Evolutionary conservation across 257 asterid genomes (phyloP), one percentile per base, ranked within the genome.

Genomic region (Hygrophila difformis): DNA sequence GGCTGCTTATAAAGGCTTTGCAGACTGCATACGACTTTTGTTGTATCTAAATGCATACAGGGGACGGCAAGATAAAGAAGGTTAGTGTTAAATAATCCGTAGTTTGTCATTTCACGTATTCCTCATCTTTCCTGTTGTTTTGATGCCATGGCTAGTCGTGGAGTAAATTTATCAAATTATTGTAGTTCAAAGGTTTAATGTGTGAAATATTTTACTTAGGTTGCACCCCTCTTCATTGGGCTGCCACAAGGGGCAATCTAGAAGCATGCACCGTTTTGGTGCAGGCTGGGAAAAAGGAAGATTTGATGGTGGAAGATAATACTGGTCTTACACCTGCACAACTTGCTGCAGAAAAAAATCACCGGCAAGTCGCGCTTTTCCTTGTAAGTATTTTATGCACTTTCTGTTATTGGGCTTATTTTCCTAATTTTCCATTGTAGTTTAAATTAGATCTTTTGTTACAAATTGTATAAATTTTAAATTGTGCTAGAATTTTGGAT

Each of bases 211-310:
- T 47, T 49, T 56, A 43, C 64, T 44, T 75, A 89, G 98, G 98
- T 55, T 89, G 98, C 70, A 85, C 94, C 41, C 93, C 98, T 56
- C 82, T 89, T 44, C 98, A 89, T 51, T 89, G 98, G 98, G 94
- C 96, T 67, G 96, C 98, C 63, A 82, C 82, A 44, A 77, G 86
- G 74, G 98, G 94, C 55, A 76, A 85, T 53, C 66, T 89, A 63
- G 98, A 89, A 74, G 98, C 98, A 52, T 89, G 98, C 82, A 89
- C 96, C 33, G 94, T 89, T 66, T 75, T 89, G 77, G 96, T 89
- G 57, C 95, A 81, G 69, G 92, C 98, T 38, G 98, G 98, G 55
- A 85, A 89, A 74, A 85, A 78, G 66, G 92, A 85, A 63, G 98
- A 89, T 59, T 81, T 89, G 70, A 78, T 78, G 71, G 64, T 85